Percentiles rank a stretch among this genome's conserved stretches.
Conservation (phyloP, 192 early-diverging fungal species). For the Obelidium mucronatum region DNA sequence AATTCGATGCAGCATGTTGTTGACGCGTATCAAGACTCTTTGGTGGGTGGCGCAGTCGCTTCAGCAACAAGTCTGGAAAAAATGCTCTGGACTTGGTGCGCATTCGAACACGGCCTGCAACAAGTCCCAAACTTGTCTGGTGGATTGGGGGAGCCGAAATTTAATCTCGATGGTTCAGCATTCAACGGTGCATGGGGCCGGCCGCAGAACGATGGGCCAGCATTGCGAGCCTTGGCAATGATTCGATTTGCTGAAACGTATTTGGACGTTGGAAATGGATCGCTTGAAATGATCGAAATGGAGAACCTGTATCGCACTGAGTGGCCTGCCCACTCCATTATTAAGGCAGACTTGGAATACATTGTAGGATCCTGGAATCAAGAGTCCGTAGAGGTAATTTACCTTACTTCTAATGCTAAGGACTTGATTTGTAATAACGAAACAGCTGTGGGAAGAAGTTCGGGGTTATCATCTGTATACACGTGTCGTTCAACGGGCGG, state of each 20-base stretch:
- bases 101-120: conserved; percentile 42
- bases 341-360: conserved; percentile 71
- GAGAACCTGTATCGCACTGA: conserved; percentile 39
- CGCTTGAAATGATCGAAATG: neutral
- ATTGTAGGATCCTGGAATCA: conserved; percentile 56
- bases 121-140: neutral
- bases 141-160: conserved; percentile 72
- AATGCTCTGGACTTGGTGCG: conserved; percentile 47
- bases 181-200: conserved; percentile 65
- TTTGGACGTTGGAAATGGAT: conserved; percentile 15
- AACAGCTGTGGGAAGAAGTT: conserved; percentile 84
- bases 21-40: neutral
- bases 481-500: conserved; percentile 63
- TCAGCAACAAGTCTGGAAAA: conserved; percentile 29
- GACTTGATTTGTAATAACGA: neutral
- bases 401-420: neutral
- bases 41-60: too few relatives aligned
- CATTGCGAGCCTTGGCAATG: conserved; percentile 48
- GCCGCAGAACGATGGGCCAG: conserved; percentile 78
- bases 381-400: conserved; percentile 28
- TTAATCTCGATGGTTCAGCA: conserved; percentile 60
- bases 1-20: conserved; percentile 61
- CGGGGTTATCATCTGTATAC: conserved; percentile 76
- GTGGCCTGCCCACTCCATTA: conserved; percentile 34
- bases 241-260: conserved; percentile 26